Percentiles rank a stretch among this genome's conserved stretches.
These are phyloP conservation scores for Jaapia argillacea DNA, from an alignment of 768 basidiomycete species.

Conservation along the genomic window DNA sequence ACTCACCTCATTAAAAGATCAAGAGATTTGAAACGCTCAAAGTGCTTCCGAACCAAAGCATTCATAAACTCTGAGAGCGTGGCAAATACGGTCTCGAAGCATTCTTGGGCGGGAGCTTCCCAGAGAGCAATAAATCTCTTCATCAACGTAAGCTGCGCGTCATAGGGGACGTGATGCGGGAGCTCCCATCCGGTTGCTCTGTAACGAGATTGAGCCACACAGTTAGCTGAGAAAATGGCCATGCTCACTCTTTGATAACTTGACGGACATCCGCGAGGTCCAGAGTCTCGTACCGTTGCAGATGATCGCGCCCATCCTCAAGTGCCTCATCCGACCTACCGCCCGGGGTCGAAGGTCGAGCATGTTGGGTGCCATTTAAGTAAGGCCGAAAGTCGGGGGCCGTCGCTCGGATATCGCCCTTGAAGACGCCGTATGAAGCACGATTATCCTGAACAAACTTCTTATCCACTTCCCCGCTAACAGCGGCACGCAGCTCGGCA, in stretches of 20 bases:
- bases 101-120: conserved; percentile 22
- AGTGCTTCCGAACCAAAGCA: conserved; percentile 22
- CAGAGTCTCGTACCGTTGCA: conserved; percentile 12
- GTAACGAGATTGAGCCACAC: background rate
- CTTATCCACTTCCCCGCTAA: conserved; percentile 22
- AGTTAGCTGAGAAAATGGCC: background rate
- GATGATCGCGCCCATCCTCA: too few species aligned
- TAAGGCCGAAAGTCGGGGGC: conserved; percentile 24
- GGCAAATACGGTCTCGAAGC: conserved; percentile 22
- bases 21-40: conserved; percentile 29
- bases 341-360: too few species aligned
- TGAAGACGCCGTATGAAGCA: conserved; percentile 22
- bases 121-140: conserved; percentile 23
- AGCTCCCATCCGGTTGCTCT: conserved; percentile 35
- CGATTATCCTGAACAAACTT: conserved; percentile 30
- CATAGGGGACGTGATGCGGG: conserved; percentile 29
- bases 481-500: conserved; percentile 20
- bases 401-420: conserved; percentile 24
- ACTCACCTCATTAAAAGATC: conserved; percentile 25
- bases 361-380: too few species aligned
- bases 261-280: conserved; percentile 23
- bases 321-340: too few species aligned
- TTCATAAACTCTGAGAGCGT: conserved; percentile 21
- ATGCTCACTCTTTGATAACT: conserved; percentile 24
- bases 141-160: conserved; percentile 28